Conservation (phyloP, 2,329 filamentous ascomycete genomes). For the Pseudocercospora vitis region DNA sequence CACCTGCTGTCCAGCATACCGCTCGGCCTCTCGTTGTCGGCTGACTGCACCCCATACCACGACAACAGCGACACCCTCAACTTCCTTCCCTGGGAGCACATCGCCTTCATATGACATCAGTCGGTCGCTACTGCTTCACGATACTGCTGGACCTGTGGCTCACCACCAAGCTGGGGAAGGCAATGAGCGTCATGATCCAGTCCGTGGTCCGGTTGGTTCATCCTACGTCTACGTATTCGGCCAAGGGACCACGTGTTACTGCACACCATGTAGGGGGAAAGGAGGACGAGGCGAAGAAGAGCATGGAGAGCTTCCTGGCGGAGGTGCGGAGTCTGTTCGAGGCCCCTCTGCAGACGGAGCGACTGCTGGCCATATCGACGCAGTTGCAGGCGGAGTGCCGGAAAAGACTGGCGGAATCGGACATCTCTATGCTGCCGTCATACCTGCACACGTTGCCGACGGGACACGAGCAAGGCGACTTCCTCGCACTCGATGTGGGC, state of each 20-base stretch:
- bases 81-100: constrained; percentile 1
- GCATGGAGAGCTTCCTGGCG: constrained; percentile 50
- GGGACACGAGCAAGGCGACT: constrained; percentile 60
- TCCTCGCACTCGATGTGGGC: constrained; percentile 63
- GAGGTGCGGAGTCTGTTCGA: constrained; percentile 48
- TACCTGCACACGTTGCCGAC: constrained; percentile 63
- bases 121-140: constrained; percentile 27
- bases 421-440: constrained; percentile 65
- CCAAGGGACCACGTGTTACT: constrained; percentile 32
- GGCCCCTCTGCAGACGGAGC: constrained; percentile 43
- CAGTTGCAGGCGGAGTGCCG: constrained; percentile 54
- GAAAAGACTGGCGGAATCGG: constrained; percentile 55
- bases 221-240: constrained; percentile 12
- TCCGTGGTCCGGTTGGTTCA: constrained; percentile 27
- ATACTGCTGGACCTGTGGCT: constrained; percentile 27
- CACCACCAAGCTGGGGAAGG: constrained; percentile 26
- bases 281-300: constrained; percentile 39
- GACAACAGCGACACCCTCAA: background rate
- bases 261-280: constrained; percentile 41
- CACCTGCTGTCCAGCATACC: background rate
- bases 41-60: background rate
- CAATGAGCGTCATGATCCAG: constrained; percentile 31
- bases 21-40: background rate
- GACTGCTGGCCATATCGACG: constrained; percentile 47
- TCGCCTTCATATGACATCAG: constrained; percentile 24